Conservation (phyloP, 176 grass and related monocot genomes). For the Saccharum officinarum region DNA sequence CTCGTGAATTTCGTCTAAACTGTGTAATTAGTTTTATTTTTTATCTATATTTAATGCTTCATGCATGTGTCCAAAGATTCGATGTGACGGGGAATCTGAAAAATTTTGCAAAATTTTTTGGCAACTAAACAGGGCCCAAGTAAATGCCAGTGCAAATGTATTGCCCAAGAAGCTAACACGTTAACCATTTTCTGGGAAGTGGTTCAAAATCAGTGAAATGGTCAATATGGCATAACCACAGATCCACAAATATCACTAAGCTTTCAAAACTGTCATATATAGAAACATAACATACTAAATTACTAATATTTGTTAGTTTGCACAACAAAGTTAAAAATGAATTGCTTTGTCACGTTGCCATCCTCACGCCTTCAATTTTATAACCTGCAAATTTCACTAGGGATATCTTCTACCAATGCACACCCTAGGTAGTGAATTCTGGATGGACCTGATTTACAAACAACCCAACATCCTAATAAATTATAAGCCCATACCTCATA, state of each 20-base stretch:
- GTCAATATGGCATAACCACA: conserved; percentile 3
- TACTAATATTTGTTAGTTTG: conserved; percentile 16
- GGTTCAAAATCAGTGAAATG: conserved; percentile 5
- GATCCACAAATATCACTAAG: not conserved
- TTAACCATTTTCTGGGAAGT: not conserved
- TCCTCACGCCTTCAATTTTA: not conserved
- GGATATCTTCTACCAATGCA: conserved; percentile 3
- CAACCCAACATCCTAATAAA: conserved; percentile 7
- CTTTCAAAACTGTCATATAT: not conserved
- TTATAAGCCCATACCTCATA: not conserved
- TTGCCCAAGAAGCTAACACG: not conserved
- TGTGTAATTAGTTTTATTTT: no score
- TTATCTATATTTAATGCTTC: no score
- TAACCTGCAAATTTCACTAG: not conserved
- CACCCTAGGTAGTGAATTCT: not conserved
- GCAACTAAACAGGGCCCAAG: no score
- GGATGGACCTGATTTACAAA: not conserved
- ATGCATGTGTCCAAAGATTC: no score
- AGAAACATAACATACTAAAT: not conserved
- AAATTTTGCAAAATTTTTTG: no score
- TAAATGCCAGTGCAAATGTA: conserved; percentile 23
- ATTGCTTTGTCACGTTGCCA: not conserved
- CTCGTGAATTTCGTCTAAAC: no score
- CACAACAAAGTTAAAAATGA: conserved; percentile 7
- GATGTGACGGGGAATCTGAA: no score